Conservation (phyloP, 164 flowering plant species). For the Piper longum region DNA sequence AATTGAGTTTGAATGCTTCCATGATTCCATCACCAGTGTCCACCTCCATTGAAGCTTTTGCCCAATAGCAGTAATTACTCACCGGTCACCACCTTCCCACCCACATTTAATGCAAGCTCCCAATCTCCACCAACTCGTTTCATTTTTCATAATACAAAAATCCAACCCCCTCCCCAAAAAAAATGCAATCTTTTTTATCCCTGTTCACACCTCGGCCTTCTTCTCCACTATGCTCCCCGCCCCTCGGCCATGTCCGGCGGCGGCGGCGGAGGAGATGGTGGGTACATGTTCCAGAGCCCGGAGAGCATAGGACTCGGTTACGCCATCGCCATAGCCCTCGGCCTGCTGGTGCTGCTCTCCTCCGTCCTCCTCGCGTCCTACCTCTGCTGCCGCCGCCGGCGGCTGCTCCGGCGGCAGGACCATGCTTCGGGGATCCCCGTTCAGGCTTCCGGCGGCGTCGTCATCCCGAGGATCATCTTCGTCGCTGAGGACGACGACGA, state of each 20-base stretch:
- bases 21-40: too few species aligned
- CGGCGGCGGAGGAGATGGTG: conserved; percentile 4
- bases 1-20: too few species aligned
- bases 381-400: conserved; percentile 34
- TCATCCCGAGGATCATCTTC: conserved; percentile 41
- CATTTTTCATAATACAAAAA: too few species aligned
- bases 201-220: neutral
- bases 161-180: neutral
- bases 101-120: too few species aligned
- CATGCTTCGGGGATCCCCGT: neutral
- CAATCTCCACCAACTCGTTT: too few species aligned
- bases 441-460: conserved; percentile 13
- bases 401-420: neutral
- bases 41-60: too few species aligned
- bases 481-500: conserved; percentile 35
- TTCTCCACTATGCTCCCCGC: conserved; percentile 6
- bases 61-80: too few species aligned
- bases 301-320: conserved; percentile 39
- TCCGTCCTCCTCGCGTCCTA: conserved; percentile 42
- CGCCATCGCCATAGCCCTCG: conserved; percentile 41
- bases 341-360: conserved; percentile 44
- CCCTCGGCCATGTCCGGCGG: conserved; percentile 9
- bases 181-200: too few species aligned
- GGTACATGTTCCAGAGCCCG: conserved; percentile 13
- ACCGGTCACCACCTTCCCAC: too few species aligned